Evolutionary conservation across 2,329 filamentous ascomycete genomes (phyloP), one percentile per base, ranked within the genome.

Genomic region (Fusarium tanahbumbuense): DNA sequence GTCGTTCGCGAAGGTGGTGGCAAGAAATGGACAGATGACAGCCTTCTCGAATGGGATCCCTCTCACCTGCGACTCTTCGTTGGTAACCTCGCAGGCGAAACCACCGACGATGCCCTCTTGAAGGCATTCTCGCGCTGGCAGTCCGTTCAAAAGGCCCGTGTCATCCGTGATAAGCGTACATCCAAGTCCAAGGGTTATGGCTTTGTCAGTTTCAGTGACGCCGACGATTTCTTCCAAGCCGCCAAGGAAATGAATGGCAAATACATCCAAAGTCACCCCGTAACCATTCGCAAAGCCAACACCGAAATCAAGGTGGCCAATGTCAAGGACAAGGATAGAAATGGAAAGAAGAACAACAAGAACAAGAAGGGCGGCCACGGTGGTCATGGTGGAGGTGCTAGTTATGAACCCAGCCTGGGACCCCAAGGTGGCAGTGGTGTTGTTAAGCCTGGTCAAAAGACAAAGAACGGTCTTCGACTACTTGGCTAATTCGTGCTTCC

Each of bases 191-290:
- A 96, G 79, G 96, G 95, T 0, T 99, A 93, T 78, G 96, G 96
- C 5, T 99, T 99, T 77, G 94, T 99, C 59, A 96, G 93, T 80
- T 98, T 99, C 82, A 92, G 91, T 75, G 93, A 98, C 77, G 93
- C 94, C 30, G 96, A 99, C 79, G 94, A 98, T 77, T 98, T 97
- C 79, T 98, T 99, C 85, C 89, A 93, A 76, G 95, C 96, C 3
- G 95, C 94, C 75, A 94, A 96, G 82, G 95, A 98, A 83, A 98
- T 98, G 96, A 93, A 98, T 76, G 94, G 94, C 74, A 98, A 99
- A 83, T 99, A 99, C 81, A 98, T 99, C 78, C 95, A 97, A 76
- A 98, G 94, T 79, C 96, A 98, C 80, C 96, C 96, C 0, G 93
- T 98, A 28, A 84, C 93, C 27, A 88, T 98, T 72, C 91, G 92